phyloP scores from a whole-genome alignment of 495 filamentous ascomycete genomes.

The Chaetomium cochliodes region DNA sequence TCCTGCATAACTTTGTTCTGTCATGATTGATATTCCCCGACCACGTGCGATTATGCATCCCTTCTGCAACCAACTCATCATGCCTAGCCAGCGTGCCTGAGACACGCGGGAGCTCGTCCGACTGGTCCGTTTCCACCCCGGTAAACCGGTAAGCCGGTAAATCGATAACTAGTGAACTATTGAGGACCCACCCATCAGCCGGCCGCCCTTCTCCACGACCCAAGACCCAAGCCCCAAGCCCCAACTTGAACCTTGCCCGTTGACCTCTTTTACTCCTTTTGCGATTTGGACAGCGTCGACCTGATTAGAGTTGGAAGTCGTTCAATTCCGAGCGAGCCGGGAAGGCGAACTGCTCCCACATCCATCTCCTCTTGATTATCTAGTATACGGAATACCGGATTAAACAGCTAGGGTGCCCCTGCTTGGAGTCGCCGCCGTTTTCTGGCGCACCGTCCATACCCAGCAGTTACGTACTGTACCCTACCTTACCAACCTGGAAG shows the following conservation, averaged over 20 bases:
- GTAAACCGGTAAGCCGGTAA: slow-evolving; percentile 10
- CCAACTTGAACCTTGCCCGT: slow-evolving; percentile 1
- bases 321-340: not conserved
- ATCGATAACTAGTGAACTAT: not conserved
- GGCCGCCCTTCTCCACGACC: slow-evolving; percentile 2
- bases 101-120: slow-evolving; percentile 6
- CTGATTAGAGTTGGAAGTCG: not conserved
- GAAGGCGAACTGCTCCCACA: not conserved
- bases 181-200: slow-evolving; percentile 1
- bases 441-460: not conserved
- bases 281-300: not conserved
- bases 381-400: not conserved
- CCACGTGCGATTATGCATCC: not conserved
- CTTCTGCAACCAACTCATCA: not conserved
- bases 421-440: not conserved
- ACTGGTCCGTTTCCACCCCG: slow-evolving; percentile 4
- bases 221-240: not conserved
- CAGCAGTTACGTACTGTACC: no score
- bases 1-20: not conserved
- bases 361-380: not conserved
- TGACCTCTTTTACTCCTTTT: slow-evolving; percentile 4
- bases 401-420: not conserved
- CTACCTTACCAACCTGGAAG: no score
- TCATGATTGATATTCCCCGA: not conserved
- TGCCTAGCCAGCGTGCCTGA: not conserved